Evolutionary conservation across 768 basidiomycete species (phyloP).

Genomic region (Steccherinum ochraceum): DNA sequence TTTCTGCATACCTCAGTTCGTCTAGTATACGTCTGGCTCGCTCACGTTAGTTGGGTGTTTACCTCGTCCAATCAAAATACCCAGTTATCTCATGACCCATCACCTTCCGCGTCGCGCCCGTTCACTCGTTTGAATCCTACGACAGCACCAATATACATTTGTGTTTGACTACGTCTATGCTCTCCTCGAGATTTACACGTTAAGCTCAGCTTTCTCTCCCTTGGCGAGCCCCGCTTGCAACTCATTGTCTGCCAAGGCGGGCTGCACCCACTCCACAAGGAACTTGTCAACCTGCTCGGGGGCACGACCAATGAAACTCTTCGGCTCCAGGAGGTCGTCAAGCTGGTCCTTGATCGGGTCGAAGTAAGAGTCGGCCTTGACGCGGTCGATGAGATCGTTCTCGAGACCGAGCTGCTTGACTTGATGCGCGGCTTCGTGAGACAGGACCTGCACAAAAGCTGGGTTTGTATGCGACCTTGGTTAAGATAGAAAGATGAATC

Average conservation of each 20-base stretch:
- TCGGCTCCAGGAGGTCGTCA: slow-evolving; percentile 74
- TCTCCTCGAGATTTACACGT: slow-evolving; percentile 34
- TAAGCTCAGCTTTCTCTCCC: slow-evolving; percentile 58
- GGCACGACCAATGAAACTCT: slow-evolving; percentile 88
- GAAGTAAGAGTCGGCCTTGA: slow-evolving; percentile 81
- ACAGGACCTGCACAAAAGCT: slow-evolving; percentile 55
- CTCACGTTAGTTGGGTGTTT: not conserved
- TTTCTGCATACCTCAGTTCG: not conserved
- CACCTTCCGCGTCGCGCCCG: no score
- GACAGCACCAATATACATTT: no score
- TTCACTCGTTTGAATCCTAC: no score
- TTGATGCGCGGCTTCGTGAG: slow-evolving; percentile 89
- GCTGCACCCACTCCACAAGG: slow-evolving; percentile 78
- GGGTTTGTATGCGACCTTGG: not conserved
- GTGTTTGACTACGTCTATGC: no score
- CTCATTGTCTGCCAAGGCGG: slow-evolving; percentile 63
- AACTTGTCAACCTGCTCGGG: slow-evolving; percentile 93
- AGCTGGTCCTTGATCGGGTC: slow-evolving; percentile 78
- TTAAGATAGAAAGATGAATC: slow-evolving; percentile 2
- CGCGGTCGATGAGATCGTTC: slow-evolving; percentile 92
- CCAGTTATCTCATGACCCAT: not conserved
- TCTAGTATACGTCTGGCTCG: not conserved
- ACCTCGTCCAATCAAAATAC: not conserved
- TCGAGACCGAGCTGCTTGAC: slow-evolving; percentile 93
- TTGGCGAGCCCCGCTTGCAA: slow-evolving; percentile 44